A percentile compares a stretch with the other conserved stretches of the same genome.
These are phyloP conservation scores for Wickerhamiella nectarea DNA, from an alignment of 805 yeast genomes.

Conservation along the genomic window DNA sequence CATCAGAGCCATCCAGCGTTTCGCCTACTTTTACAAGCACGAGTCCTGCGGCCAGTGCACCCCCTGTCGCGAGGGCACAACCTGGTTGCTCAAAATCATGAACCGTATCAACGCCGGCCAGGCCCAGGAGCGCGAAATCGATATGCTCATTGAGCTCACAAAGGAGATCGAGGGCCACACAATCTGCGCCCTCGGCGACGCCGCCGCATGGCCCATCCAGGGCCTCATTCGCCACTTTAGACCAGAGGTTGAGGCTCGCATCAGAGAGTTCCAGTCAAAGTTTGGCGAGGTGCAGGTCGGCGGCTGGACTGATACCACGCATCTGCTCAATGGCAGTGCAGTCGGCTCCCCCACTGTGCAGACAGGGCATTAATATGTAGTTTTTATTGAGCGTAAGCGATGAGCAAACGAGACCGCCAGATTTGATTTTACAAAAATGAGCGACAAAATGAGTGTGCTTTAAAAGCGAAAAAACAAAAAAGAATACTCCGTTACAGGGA, in stretches of 20 bases:
- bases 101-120: slow-evolving; percentile 67
- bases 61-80: slow-evolving; percentile 88
- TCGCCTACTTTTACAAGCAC: slow-evolving; percentile 74
- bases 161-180: slow-evolving; percentile 86
- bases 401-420: not conserved
- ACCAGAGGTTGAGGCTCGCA: slow-evolving; percentile 68
- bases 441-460: not conserved
- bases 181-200: slow-evolving; percentile 84
- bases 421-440: not conserved
- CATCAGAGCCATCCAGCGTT: slow-evolving; percentile 73
- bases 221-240: slow-evolving; percentile 76
- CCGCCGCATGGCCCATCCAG: slow-evolving; percentile 89
- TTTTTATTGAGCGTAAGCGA: not conserved
- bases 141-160: slow-evolving; percentile 69
- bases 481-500: slow-evolving; percentile 20
- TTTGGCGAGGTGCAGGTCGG: slow-evolving; percentile 46
- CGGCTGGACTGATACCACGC: slow-evolving; percentile 61
- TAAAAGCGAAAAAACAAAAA: not conserved
- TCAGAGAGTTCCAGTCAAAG: slow-evolving; percentile 42
- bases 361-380: slow-evolving; percentile 4
- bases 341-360: slow-evolving; percentile 30
- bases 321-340: slow-evolving; percentile 49
- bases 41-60: slow-evolving; percentile 94
- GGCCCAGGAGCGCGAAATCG: slow-evolving; percentile 69
- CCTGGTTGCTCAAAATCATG: slow-evolving; percentile 76